Evolutionary conservation across 305 asterid species (phyloP).

Genomic region (Plantago coronopus): DNA sequence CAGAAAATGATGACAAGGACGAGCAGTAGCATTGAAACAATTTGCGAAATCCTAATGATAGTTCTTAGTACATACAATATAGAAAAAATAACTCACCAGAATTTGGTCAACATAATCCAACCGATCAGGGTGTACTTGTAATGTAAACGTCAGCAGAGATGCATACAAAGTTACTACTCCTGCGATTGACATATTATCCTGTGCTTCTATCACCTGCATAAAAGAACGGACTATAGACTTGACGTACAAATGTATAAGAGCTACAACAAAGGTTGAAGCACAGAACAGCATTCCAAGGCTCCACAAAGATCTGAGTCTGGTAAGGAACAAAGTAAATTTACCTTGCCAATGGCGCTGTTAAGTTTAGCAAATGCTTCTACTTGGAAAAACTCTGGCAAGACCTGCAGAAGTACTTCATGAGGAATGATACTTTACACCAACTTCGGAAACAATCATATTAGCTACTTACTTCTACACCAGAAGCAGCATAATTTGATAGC

Average conservation of each 20-base stretch:
- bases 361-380: conserved; percentile 96
- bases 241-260: conserved; percentile 10
- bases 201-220: conserved; percentile 97
- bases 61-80: conserved; percentile 5
- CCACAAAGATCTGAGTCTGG: conserved; percentile 11
- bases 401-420: conserved; percentile 55
- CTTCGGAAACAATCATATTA: conserved; percentile 15
- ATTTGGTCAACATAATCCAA: conserved; percentile 96
- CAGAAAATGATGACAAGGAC: neutral
- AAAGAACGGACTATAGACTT: conserved; percentile 21
- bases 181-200: conserved; percentile 70
- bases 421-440: conserved; percentile 25
- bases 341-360: conserved; percentile 88
- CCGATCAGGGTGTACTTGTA: conserved; percentile 94
- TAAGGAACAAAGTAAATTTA: conserved; percentile 32
- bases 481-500: conserved; percentile 95
- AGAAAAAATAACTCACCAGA: conserved; percentile 51
- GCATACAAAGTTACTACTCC: conserved; percentile 91
- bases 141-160: conserved; percentile 86
- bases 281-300: conserved; percentile 14
- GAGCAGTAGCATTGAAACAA: conserved; percentile 5
- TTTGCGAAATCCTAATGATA: conserved; percentile 9
- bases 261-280: conserved; percentile 14
- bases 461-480: conserved; percentile 76
- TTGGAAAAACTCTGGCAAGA: conserved; percentile 89